Conservation (phyloP, 768 basidiomycete genomes). For the Rhodocollybia butyracea region DNA sequence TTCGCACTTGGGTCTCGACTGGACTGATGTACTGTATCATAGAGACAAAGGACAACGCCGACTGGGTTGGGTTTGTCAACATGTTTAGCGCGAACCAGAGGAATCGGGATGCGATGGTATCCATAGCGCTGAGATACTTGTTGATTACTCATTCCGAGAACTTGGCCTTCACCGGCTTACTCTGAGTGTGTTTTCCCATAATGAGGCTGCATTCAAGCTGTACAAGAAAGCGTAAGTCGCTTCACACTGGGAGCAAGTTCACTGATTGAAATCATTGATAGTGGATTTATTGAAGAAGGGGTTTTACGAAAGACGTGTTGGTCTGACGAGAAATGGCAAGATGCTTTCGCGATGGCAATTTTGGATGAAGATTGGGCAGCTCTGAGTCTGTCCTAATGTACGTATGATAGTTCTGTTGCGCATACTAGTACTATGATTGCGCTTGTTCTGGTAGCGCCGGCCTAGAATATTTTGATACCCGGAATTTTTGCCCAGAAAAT, state of each 20-base stretch:
- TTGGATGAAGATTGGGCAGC: slow-evolving; percentile 36
- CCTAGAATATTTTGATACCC: too few relatives aligned
- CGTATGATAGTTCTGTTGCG: too few relatives aligned
- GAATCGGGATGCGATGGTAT: slow-evolving; percentile 28
- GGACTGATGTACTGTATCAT: not conserved
- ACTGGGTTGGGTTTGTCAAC: not conserved
- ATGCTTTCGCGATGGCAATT: slow-evolving; percentile 34
- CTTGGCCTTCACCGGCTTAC: slow-evolving; percentile 39
- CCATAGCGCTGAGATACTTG: slow-evolving; percentile 34
- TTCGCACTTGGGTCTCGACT: not conserved
- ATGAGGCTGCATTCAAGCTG: slow-evolving; percentile 33
- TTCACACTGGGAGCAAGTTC: not conserved
- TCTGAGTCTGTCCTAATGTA: too few relatives aligned
- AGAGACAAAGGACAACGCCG: not conserved
- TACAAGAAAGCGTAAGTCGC: slow-evolving; percentile 40
- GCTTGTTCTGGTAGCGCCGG: too few relatives aligned
- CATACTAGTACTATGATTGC: too few relatives aligned
- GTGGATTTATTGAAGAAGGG: slow-evolving; percentile 39
- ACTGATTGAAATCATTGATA: slow-evolving; percentile 4
- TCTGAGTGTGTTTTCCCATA: slow-evolving; percentile 34
- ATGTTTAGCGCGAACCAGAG: slow-evolving; percentile 2
- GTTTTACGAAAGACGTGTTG: slow-evolving; percentile 31
- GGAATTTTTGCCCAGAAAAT: too few relatives aligned
- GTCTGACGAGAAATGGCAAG: slow-evolving; percentile 33
- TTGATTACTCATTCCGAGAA: slow-evolving; percentile 38